Base-by-base conservation (phyloP, 2,329 filamentous ascomycete genomes). In the Daldinia eschscholtzii region DNA sequence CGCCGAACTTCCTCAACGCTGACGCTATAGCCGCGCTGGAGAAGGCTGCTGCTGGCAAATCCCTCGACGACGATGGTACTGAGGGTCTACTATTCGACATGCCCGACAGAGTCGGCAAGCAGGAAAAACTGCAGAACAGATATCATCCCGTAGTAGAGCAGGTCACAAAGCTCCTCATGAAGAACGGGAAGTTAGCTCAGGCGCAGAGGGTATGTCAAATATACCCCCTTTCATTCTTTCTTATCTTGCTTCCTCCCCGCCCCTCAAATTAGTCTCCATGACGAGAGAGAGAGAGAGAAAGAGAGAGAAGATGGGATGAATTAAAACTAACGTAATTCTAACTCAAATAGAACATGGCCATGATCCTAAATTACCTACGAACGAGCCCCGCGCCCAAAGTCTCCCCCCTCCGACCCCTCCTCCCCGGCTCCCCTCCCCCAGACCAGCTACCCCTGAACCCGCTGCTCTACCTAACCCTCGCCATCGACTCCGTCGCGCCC, bases 401-500 rank as follows among this genome's bases (percentile, higher is more conserved):
- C 77, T 93, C 91, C 79, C 88, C 92, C 23, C 82, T 86, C 67
- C 90, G 88, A 61, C 90, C 91, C 15, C 88, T 96, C 33, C 83
- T 95, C 37, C 92, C 93, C 1, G 92, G 92, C 64, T 86, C 91
- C 1, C 93, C 94, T 1, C 92, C 94, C 1, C 85, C 92, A 26
- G 84, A 87, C 3, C 91, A 95, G 75, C 91, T 99, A 9, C 94
- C 96, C 2, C 88, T 97, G 35, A 93, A 98, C 80, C 96, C 96
- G 1, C 86, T 97, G 61, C 87, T 93, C 61, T 99, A 98, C 83
- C 90, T 99, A 55, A 93, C 92, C 12, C 86, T 97, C 35, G 94
- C 94, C 35, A 90, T 99, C 76, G 96, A 99, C 85, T 97, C 93
- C 9, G 91, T 99, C 26, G 93, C 94, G 1, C 96, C 96, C 9